phyloP scores from a whole-genome alignment of 441 rosid species.

The Aleurites moluccanus region DNA sequence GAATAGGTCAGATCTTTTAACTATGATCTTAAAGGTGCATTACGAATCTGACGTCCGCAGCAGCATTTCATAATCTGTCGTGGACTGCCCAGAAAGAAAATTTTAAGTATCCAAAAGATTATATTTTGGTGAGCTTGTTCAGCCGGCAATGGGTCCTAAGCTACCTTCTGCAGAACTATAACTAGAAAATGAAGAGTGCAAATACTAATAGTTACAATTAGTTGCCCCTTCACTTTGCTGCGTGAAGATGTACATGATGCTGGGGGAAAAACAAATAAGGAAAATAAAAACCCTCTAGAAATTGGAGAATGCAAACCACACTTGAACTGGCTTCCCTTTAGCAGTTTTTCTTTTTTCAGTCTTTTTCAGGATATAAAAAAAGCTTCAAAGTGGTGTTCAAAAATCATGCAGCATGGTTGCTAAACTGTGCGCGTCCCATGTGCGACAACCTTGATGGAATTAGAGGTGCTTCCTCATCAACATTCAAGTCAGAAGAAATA shows the following conservation, averaged over 20 bases:
- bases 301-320: constrained; percentile 12
- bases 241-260: constrained; percentile 15
- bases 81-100: background rate
- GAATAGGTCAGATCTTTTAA: too few species aligned
- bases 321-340: constrained; percentile 5
- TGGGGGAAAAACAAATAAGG: constrained; percentile 7
- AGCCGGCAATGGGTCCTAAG: constrained; percentile 28
- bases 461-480: constrained; percentile 88
- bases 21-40: too few species aligned
- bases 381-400: background rate
- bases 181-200: constrained; percentile 10
- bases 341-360: constrained; percentile 1
- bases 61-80: too few species aligned
- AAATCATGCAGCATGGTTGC: constrained; percentile 42
- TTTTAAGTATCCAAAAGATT: constrained; percentile 13
- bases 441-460: constrained; percentile 67
- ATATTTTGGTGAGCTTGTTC: constrained; percentile 20
- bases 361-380: background rate
- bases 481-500: constrained; percentile 39
- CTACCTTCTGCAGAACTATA: constrained; percentile 17
- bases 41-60: too few species aligned
- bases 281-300: constrained; percentile 11
- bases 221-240: constrained; percentile 19
- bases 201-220: constrained; percentile 25
- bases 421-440: constrained; percentile 69